Conservation (phyloP, 768 basidiomycete species). For the Ephemerocybe angulata region DNA sequence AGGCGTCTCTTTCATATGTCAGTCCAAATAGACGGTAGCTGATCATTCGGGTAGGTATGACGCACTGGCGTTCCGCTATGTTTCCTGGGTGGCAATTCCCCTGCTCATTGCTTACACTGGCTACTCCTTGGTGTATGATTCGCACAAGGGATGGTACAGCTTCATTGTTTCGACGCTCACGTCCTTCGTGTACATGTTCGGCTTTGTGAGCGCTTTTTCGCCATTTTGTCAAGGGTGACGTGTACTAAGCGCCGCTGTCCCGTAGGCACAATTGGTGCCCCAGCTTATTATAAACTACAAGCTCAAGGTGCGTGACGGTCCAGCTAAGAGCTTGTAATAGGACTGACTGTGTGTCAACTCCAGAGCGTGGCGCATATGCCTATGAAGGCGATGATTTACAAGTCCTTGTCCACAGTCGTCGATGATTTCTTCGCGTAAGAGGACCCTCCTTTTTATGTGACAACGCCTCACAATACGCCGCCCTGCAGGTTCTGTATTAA, state of each 20-base stretch:
- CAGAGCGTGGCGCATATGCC: constrained; percentile 97
- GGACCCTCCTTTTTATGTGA: constrained; percentile 6
- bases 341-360: neutral
- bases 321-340: constrained; percentile 1
- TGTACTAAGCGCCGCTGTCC: constrained; percentile 9
- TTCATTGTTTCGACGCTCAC: constrained; percentile 92
- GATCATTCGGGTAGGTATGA: constrained; percentile 60
- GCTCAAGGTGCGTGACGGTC: constrained; percentile 64
- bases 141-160: constrained; percentile 93
- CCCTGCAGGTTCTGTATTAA: constrained; percentile 80
- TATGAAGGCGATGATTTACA: constrained; percentile 98
- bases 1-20: constrained; percentile 21
- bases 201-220: constrained; percentile 69
- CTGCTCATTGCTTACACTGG: constrained; percentile 70
- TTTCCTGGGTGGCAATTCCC: constrained; percentile 86
- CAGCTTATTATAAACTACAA: constrained; percentile 97
- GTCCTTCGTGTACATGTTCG: constrained; percentile 94
- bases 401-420: constrained; percentile 83
- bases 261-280: constrained; percentile 77
- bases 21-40: constrained; percentile 3
- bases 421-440: constrained; percentile 90
- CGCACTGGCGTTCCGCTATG: constrained; percentile 90
- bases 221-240: neutral
- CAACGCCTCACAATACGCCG: constrained; percentile 12
- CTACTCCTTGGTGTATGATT: constrained; percentile 78